Conservation (phyloP, 495 filamentous ascomycete genomes). For the Parathielavia hyrcaniae region DNA sequence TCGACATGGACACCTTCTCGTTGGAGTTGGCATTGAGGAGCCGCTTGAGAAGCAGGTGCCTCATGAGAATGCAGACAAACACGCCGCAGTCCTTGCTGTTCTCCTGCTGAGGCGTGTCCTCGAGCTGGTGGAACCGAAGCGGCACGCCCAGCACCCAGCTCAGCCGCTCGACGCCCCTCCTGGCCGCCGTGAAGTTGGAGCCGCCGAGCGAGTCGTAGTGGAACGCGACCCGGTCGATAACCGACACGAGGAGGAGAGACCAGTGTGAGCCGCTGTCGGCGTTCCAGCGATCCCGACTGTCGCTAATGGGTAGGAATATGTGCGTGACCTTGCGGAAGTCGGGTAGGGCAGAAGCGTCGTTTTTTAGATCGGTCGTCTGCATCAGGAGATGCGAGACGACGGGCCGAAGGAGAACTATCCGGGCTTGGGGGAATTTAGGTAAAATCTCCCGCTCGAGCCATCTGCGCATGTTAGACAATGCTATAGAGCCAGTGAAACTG, state of each 20-base stretch:
- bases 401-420: conserved; percentile 87
- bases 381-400: conserved; percentile 92
- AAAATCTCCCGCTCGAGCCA: conserved; percentile 88
- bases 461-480: conserved; percentile 39
- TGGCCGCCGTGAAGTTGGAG: conserved; percentile 67
- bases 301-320: conserved; percentile 95
- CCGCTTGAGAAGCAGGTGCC: conserved; percentile 74
- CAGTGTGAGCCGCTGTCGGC: conserved; percentile 92
- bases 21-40: conserved; percentile 68
- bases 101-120: conserved; percentile 84
- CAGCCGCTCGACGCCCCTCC: conserved; percentile 58
- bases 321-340: conserved; percentile 79
- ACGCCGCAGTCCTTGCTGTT: conserved; percentile 93
- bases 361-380: conserved; percentile 68
- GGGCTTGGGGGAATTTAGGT: conserved; percentile 61
- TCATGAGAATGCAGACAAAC: conserved; percentile 91
- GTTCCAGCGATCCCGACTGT: conserved; percentile 64
- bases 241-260: conserved; percentile 84
- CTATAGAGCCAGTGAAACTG: not conserved
- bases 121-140: conserved; percentile 66
- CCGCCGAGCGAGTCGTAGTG: conserved; percentile 91
- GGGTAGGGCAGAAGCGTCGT: conserved; percentile 67
- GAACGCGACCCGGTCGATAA: conserved; percentile 85
- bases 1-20: conserved; percentile 88
- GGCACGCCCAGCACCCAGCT: conserved; percentile 58